Evolutionary conservation across 495 filamentous ascomycete species (phyloP).

Genomic region (Aspergillus campestris): DNA sequence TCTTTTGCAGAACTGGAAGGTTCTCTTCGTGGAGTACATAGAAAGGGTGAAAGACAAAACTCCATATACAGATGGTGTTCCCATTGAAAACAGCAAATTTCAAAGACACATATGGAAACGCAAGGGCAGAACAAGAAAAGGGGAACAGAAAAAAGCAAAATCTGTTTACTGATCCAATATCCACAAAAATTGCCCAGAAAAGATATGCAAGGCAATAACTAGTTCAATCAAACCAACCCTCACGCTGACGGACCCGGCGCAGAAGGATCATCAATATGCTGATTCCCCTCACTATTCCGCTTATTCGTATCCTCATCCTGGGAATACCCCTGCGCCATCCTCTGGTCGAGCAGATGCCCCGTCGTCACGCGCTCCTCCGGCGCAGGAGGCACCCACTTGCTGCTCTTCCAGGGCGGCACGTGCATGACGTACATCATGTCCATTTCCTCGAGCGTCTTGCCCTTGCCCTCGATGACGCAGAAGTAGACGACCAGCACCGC

Average conservation of each 20-base stretch:
- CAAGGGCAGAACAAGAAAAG: too few relatives aligned
- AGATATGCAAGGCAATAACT: too few relatives aligned
- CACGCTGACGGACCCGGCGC: constrained; percentile 13
- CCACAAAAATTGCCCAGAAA: too few relatives aligned
- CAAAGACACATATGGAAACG: too few relatives aligned
- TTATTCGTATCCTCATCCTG: constrained; percentile 12
- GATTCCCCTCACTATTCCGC: constrained; percentile 12
- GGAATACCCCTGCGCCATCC: constrained; percentile 13
- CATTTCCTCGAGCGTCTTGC: constrained; percentile 65
- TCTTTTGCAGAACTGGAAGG: neutral
- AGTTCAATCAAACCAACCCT: too few relatives aligned
- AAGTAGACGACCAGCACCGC: constrained; percentile 65
- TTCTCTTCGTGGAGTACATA: neutral
- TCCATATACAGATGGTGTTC: constrained; percentile 1
- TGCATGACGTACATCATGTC: constrained; percentile 72
- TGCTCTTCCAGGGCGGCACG: constrained; percentile 54
- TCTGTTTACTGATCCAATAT: too few relatives aligned
- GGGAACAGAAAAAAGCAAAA: too few relatives aligned
- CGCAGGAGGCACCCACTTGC: constrained; percentile 21
- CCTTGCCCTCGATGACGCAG: constrained; percentile 59
- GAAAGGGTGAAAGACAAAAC: constrained; percentile 9
- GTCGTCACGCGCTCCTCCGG: constrained; percentile 26
- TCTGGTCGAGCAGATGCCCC: constrained; percentile 22
- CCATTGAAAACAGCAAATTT: too few relatives aligned
- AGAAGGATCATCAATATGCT: constrained; percentile 18